Base-by-base conservation (phyloP, 2,329 filamentous ascomycete species). In the Trichophyton equinum region DNA sequence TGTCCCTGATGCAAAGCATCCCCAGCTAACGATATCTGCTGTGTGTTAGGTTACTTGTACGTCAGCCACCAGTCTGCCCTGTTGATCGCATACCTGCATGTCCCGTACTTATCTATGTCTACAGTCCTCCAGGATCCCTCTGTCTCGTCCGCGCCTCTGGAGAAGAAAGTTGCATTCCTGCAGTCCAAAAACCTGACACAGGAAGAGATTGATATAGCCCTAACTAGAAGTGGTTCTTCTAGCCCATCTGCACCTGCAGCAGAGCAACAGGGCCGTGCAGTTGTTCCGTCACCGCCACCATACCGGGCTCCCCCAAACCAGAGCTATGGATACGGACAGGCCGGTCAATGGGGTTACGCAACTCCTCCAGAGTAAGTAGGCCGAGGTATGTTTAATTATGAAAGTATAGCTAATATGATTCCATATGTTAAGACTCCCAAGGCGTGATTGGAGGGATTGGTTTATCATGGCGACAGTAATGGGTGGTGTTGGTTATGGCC, bases 381-480 rank as follows among this genome's bases (percentile, higher is more conserved):
- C 60, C 64, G 62, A 67, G 60, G 18, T 18, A 27, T 25, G 59
- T 20, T 61, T 20, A 1, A 4, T 60, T 49, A 2, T 13, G 7
- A 9, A 13, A 7, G 3, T 51, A 18, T 18, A 7, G 27, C 20
- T 60, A 36, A 58, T 46, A 38, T 5, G 44, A 49, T 18, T 42
- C 51, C 20, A 3, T 38, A 7, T 38, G 15, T 11, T 47, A 77
- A 30, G 76, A 63, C 76, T 85, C 1, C 91, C 91, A 2, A 86
- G 85, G 71, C 81, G 94, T 70, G 94, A 99, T 76, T 99, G 94
- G 94, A 83, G 95, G 64, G 94, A 99, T 72, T 97, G 91, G 88
- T 99, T 99, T 76, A 97, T 99, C 74, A 96, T 97, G 90, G 94
- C 94, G 6, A 99, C 94, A 0, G 89, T 97, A 11, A 87, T 95